Conservation (phyloP, 495 filamentous ascomycete species). For the Clavariopsis aquatica region DNA sequence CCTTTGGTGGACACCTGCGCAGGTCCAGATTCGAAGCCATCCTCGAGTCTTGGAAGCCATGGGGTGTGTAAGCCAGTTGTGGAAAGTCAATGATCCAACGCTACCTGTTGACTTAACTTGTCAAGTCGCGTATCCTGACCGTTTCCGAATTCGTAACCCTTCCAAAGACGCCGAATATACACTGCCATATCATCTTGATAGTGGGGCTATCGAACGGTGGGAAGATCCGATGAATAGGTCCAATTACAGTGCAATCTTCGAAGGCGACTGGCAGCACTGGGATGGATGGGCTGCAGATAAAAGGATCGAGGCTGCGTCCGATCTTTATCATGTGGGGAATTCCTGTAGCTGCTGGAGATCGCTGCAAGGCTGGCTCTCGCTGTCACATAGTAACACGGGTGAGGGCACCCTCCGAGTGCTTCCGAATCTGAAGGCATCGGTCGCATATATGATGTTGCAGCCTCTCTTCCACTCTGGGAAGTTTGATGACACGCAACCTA, state of each 20-base stretch:
- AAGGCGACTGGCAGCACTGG: constrained; percentile 16
- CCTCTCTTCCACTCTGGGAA: constrained; percentile 7
- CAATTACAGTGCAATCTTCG: constrained; percentile 11
- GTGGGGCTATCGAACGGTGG: constrained; percentile 16
- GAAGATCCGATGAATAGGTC: constrained; percentile 8
- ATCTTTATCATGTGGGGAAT: constrained; percentile 7
- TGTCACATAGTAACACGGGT: constrained; percentile 2
- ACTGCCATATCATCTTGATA: constrained; percentile 6
- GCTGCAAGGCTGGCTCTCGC: constrained; percentile 13
- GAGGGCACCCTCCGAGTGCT: constrained; percentile 15
- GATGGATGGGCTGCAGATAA: constrained; percentile 10
- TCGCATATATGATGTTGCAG: constrained; percentile 12
- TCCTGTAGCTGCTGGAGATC: constrained; percentile 2
- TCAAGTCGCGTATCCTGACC: constrained; percentile 16
- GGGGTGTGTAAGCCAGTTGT: constrained; percentile 10
- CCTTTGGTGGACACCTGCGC: constrained; percentile 9
- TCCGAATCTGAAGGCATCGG: constrained; percentile 3
- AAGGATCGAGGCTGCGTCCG: constrained; percentile 1
- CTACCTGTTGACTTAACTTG: background rate
- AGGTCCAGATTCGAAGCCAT: constrained; percentile 15
- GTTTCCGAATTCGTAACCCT: constrained; percentile 8
- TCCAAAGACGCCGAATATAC: constrained; percentile 3
- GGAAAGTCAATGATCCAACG: constrained; percentile 5
- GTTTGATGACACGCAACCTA: constrained; percentile 6
- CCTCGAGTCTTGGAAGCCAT: constrained; percentile 10